Conservation (phyloP, 441 rosid species). For the Geranium incanum region DNA sequence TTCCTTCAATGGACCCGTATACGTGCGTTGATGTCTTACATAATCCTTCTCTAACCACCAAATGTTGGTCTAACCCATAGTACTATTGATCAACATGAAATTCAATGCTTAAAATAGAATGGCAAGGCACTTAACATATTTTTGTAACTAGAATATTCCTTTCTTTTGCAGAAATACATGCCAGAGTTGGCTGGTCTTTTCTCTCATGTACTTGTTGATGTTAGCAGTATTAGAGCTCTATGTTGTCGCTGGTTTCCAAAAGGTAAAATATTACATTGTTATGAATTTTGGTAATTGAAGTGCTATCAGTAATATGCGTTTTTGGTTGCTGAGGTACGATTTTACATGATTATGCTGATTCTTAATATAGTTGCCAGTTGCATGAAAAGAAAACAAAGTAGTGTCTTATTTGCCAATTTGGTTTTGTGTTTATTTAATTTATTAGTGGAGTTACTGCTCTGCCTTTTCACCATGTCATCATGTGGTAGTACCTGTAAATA, state of each 20-base stretch:
- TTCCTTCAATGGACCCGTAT: not conserved
- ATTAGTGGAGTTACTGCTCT: no score
- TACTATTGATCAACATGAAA: not conserved
- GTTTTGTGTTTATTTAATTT: no score
- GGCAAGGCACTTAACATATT: not conserved
- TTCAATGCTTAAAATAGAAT: not conserved
- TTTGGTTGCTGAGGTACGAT: not conserved
- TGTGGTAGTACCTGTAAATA: no score
- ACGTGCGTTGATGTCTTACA: not conserved
- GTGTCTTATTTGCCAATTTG: not conserved
- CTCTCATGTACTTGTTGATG: conserved; percentile 78
- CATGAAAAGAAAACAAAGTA: not conserved
- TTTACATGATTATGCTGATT: not conserved
- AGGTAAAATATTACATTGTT: conserved; percentile 38
- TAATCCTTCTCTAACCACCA: not conserved
- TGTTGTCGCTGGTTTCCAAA: conserved; percentile 72
- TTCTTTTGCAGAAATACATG: conserved; percentile 73
- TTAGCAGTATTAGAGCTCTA: conserved; percentile 76
- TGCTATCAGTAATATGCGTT: not conserved
- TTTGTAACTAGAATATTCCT: conserved; percentile 3
- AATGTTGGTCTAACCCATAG: not conserved
- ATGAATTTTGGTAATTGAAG: not conserved
- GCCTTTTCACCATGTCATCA: no score
- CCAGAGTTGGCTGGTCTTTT: conserved; percentile 75
- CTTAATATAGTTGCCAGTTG: not conserved